Base-by-base conservation (phyloP, 108 stramenopile genomes). In the Pseudonitzschia multiseries region DNA sequence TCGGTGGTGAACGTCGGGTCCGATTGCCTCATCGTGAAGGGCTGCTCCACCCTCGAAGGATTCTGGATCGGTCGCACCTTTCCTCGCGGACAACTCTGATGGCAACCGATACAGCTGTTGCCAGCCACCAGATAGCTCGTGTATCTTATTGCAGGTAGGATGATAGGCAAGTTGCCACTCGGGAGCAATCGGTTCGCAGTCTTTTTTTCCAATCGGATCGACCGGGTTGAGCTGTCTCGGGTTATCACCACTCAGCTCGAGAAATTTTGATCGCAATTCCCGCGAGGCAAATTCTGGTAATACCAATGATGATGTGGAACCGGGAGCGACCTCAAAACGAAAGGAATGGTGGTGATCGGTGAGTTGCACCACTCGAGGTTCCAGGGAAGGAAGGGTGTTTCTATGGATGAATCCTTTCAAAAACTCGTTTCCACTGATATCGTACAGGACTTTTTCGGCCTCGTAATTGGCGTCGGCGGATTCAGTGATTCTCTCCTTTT, bases 131-230 rank as follows among this genome's bases (percentile, higher is more conserved):
- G 65, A 83, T 72, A 36, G 69, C 77, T 88, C 86, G 70, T 91
- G 90, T 54, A 91, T 46, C 5, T 69, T 52, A 65, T 88, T 88
- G 72, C 90, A 91, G 41, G 78, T 82, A 42, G 86, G 87, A 78
- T 76, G 69, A 46, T 83, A 76, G 1, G 67, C 75, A 13, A 32
- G 36, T 69, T 91, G 90, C 90, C 90, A 91, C 3, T 83, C 68
- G 27, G 76, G 32, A 40, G 29, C 67, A 54, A 82, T 57, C 54
- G 77, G 69, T 41, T 81, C 59, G 71, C 90, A 91, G 0, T 76
- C 73, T 5, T 70, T 78, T n/a, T 73, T 77, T 42, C 85, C 87
- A n/a, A 86, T 71, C 13, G 72, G 57, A 15, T 88, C 63, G 8
- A 60, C 33, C 18, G 71, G 64, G 21, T 74, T 43, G n/a, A 26